Evolutionary conservation across 768 basidiomycete genomes (phyloP).

Genomic region (Terana coerulea): DNA sequence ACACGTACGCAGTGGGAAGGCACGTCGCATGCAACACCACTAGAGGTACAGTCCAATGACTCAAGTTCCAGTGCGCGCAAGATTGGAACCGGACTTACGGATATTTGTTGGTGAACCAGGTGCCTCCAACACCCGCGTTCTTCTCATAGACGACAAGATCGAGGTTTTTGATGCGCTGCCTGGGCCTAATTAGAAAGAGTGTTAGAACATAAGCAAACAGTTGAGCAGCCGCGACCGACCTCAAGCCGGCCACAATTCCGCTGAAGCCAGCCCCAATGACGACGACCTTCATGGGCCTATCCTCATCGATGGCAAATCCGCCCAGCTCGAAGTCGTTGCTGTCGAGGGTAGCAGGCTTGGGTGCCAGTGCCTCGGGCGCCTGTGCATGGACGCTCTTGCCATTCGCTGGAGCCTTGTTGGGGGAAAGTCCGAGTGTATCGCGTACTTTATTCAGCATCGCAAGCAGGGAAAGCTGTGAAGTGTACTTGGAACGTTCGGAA

Average conservation of each 20-base stretch:
- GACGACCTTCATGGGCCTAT: constrained; percentile 6
- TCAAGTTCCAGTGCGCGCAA: not conserved
- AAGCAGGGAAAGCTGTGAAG: too few relatives aligned
- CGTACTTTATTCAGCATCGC: too few relatives aligned
- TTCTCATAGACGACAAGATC: constrained; percentile 58
- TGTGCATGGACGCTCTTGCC: too few relatives aligned
- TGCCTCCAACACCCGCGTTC: constrained; percentile 53
- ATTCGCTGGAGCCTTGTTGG: too few relatives aligned
- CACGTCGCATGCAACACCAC: constrained; percentile 59
- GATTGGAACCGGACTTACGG: constrained; percentile 37
- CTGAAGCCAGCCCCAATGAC: constrained; percentile 14
- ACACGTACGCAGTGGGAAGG: constrained; percentile 48
- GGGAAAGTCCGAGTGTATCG: too few relatives aligned
- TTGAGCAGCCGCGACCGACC: not conserved
- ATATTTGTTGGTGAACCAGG: constrained; percentile 56
- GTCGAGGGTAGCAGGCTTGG: too few relatives aligned
- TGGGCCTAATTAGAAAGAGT: constrained; percentile 32
- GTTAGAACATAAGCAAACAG: not conserved
- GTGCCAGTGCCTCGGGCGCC: too few relatives aligned
- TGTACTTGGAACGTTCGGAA: too few relatives aligned
- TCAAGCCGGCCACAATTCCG: constrained; percentile 8
- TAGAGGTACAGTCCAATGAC: not conserved
- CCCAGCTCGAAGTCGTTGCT: too few relatives aligned
- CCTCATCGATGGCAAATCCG: constrained; percentile 10
- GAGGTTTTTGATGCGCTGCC: constrained; percentile 49